These are phyloP conservation scores for Hordeum vulgare DNA, from an alignment of 176 grass and related monocot genomes.

Conservation along the genomic window DNA sequence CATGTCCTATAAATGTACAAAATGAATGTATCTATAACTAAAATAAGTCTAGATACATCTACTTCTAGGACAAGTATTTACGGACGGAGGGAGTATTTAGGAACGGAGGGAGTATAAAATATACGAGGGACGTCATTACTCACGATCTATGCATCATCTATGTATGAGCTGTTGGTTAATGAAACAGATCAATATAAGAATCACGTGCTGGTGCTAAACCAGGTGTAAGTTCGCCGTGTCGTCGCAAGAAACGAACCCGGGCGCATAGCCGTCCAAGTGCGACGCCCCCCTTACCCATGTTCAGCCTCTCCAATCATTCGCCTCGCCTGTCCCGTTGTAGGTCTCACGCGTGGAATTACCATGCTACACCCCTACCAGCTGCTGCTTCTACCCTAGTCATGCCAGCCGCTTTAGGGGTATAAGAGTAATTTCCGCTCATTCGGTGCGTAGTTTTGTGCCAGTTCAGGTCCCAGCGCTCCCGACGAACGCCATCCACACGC, in stretches of 20 bases:
- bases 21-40: too few relatives aligned
- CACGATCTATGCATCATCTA: background rate
- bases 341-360: background rate
- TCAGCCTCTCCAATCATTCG: background rate
- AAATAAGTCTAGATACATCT: too few relatives aligned
- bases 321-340: background rate
- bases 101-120: too few relatives aligned
- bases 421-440: background rate
- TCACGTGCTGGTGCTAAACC: background rate
- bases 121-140: too few relatives aligned
- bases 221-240: background rate
- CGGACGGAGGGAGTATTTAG: too few relatives aligned
- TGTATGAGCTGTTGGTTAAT: background rate
- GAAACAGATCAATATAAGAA: background rate
- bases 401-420: background rate
- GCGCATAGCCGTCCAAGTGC: conserved; percentile 34
- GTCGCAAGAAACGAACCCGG: background rate
- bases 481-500: conserved; percentile 22
- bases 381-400: background rate
- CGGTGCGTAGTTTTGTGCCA: background rate
- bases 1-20: too few relatives aligned
- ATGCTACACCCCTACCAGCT: background rate
- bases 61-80: too few relatives aligned
- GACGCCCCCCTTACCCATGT: background rate
- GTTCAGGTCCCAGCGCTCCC: background rate